Percentiles rank a stretch among this genome's conserved stretches.
These are phyloP conservation scores for Tricholoma sp. DNA, from an alignment of 768 basidiomycete species.

Conservation along the genomic window DNA sequence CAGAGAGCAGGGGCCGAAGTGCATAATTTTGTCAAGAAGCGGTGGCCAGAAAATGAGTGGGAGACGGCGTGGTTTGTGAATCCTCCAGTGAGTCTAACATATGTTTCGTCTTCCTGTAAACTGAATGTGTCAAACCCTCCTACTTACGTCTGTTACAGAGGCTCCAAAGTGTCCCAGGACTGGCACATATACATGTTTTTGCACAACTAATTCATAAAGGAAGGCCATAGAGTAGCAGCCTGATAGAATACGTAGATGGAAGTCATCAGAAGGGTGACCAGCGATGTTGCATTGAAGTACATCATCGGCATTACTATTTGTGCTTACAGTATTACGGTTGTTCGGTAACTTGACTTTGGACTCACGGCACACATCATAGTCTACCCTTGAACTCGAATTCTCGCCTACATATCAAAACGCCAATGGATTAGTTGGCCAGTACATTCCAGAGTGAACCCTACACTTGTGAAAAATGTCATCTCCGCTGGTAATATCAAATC, in stretches of 20 bases:
- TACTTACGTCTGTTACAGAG: constrained; percentile 38
- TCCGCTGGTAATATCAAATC: not conserved
- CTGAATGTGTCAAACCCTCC: not conserved
- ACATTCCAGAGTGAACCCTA: no score
- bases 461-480: no score
- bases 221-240: not conserved
- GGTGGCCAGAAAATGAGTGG: constrained; percentile 74
- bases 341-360: no score
- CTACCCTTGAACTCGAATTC: no score
- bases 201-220: constrained; percentile 53
- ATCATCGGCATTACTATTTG: no score
- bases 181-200: constrained; percentile 88
- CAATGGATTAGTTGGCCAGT: no score
- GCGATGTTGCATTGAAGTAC: no score
- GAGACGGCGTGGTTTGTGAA: constrained; percentile 93
- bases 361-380: no score
- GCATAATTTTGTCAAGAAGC: constrained; percentile 52
- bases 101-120: not conserved
- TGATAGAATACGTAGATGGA: no score
- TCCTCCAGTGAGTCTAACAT: constrained; percentile 57
- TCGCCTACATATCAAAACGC: no score
- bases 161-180: constrained; percentile 73
- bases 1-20: constrained; percentile 52
- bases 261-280: no score
- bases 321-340: no score